Base-by-base conservation (phyloP, 1,284 basidiomycete species). In the Puccinia horiana region DNA sequence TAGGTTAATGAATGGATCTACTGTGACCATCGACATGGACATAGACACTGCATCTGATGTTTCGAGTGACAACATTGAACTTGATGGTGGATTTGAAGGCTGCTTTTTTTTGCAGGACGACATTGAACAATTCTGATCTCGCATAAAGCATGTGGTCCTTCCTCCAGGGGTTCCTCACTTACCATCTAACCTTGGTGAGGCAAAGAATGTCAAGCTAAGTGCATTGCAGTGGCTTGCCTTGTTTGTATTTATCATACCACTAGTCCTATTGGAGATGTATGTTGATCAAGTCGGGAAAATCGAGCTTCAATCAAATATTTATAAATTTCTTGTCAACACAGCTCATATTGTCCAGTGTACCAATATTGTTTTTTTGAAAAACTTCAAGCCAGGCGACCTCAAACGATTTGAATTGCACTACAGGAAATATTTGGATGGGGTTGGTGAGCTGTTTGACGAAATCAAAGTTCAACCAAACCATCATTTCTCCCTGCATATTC, bases 391-490 rank as follows among this genome's bases (percentile, higher is more conserved):
- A 23, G 26, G 8, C 65, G 32, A 70, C 29, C 26, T 35, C 16
- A 40, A 70, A 37, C 65, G 65, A 23, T 79, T 79, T 26, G 65
- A 79, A 56, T 23, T 20, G 14, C 14, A 69, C n/a, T 79, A 79
- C 76, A 52, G 70, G n/a, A 69, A 79, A 32, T 79, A 79, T n/a
- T 69, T 26, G 1, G 47, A 37, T 35, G 26, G 16, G 2, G 35
- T 47, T 26, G 32, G 37, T 35, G 42, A 18, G 37, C 29, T 56
- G 12, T 79, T 79, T 49, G 16, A 63, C 2, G 52, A 44, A 26
- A 20, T 47, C 49, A 79, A 69, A n/a, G 49, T 79, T 12, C 63
- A 79, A 56, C 65, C 76, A n/a, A 79, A 79, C 63, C 76, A 78
- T 32, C 63, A 69, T 32, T 78, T 67, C 67, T 61, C 76, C 12